Conservation (phyloP, 345 rosid genomes). For the Diplotaxis tenuifolia region DNA sequence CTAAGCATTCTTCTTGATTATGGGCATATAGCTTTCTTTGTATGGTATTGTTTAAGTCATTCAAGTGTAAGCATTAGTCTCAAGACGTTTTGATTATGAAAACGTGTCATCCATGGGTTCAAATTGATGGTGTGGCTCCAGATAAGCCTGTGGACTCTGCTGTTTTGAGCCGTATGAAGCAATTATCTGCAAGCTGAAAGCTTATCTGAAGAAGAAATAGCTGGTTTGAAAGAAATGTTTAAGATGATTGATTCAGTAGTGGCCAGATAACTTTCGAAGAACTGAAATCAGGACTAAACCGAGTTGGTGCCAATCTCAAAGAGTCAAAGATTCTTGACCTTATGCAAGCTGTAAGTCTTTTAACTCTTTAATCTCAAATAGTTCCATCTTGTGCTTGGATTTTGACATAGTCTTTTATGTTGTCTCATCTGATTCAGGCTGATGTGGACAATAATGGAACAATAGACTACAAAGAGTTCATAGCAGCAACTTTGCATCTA, state of each 20-base stretch:
- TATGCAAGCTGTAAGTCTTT: constrained; percentile 78
- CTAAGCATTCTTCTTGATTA: no score
- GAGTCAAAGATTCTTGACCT: constrained; percentile 86
- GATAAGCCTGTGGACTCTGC: not conserved
- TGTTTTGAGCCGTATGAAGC: constrained; percentile 2
- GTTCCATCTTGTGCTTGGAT: not conserved
- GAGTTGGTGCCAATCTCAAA: constrained; percentile 82
- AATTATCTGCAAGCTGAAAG: constrained; percentile 45
- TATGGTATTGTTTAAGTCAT: not conserved
- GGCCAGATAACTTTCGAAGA: constrained; percentile 87
- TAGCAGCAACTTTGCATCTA: constrained; percentile 81
- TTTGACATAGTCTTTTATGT: not conserved
- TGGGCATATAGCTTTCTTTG: not conserved
- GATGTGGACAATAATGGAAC: constrained; percentile 85
- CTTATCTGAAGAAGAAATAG: constrained; percentile 88
- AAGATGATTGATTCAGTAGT: constrained; percentile 80
- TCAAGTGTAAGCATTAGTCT: no score
- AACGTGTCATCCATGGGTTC: constrained; percentile 5
- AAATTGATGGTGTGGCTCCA: not conserved
- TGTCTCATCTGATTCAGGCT: constrained; percentile 50
- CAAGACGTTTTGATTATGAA: not conserved
- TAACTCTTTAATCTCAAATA: no score
- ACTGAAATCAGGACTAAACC: constrained; percentile 72
- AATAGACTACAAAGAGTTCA: constrained; percentile 79
- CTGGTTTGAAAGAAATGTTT: constrained; percentile 88